phyloP scores from a whole-genome alignment of 768 basidiomycete genomes.

The Tephrocybe sp. region DNA sequence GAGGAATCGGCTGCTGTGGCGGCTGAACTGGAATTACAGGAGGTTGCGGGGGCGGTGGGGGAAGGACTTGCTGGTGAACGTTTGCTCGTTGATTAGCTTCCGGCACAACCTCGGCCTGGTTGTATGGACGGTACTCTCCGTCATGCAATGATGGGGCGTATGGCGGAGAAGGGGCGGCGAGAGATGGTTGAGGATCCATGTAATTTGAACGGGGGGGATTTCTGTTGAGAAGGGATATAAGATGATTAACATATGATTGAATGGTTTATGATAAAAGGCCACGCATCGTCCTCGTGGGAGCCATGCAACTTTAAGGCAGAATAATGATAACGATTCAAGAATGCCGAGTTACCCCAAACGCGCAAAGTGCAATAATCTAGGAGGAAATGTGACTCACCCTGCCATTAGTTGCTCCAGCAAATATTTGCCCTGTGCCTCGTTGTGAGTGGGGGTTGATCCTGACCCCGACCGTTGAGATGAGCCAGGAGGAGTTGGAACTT shows the following conservation, averaged over 20 bases:
- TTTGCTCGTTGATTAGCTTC: conserved; percentile 39
- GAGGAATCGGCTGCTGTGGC: conserved; percentile 23
- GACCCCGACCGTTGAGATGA: conserved; percentile 54
- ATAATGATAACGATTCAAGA: not conserved
- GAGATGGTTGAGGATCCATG: conserved; percentile 40
- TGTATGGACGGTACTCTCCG: conserved; percentile 43
- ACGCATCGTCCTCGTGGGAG: conserved; percentile 8
- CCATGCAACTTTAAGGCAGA: not conserved
- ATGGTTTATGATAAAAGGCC: not conserved
- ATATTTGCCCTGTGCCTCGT: conserved; percentile 69
- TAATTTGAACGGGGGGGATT: conserved; percentile 49
- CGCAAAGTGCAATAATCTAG: not conserved
- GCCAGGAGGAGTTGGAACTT: conserved; percentile 69
- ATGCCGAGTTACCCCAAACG: conserved; percentile 1
- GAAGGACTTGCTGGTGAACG: conserved; percentile 23
- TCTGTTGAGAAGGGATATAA: conserved; percentile 27
- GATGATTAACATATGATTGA: not conserved
- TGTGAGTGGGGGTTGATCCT: conserved; percentile 49
- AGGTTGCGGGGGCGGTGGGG: conserved; percentile 25
- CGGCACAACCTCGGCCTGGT: conserved; percentile 37
- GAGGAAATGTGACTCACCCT: conserved; percentile 51
- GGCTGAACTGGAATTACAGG: conserved; percentile 35
- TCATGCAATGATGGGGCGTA: conserved; percentile 41
- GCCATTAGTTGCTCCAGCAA: conserved; percentile 80
- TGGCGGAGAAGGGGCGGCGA: conserved; percentile 46